Evolutionary conservation across 2,329 filamentous ascomycete species (phyloP), one percentile per base, ranked within the genome.

Genomic region (Phialophora tarda): DNA sequence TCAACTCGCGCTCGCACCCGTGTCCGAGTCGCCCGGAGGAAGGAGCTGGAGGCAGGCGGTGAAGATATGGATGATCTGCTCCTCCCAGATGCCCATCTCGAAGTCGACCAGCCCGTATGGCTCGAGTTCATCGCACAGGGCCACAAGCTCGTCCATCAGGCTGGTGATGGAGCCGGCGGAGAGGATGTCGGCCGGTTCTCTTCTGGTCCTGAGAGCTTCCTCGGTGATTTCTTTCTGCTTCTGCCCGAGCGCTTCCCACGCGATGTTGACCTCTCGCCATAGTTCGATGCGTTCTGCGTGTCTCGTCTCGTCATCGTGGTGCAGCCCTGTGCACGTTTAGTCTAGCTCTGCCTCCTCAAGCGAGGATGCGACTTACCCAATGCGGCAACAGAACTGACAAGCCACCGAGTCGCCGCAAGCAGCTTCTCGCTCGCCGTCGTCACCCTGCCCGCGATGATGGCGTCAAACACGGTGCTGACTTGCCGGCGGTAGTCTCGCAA

Each of bases 71-170:
- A 95, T 86, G 73, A 98, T 97, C 75, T 91, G 88, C 76, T 98
- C 93, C 79, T 98, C 95, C 87, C 92, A 96, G 28, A 98, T 91
- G 8, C 95, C 95, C 81, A 97, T 96, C 75, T 98, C 91, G 77
- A 98, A 99, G 80, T 99, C 95, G 11, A 99, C 92, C 56, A 99
- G 82, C n/a, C 95, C 95, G 75, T 96, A 89, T 71, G 90, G 89
- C 78, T 98, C 94, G 69, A 98, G 86, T 59, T 86, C 86, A 76
- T 98, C 93, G 76, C 93, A 96, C 59, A 97, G 83, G 59, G 88
- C 86, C 63, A 96, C 85, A 32, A 99, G 79, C 73, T 96, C 90
- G 62, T 90, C 89, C 12, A 91, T 92, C 86, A 98, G 89, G 71
- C 88, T 89, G 73, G 91, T 88, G 57, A 98, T 83, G 26, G 83